A percentile compares a stretch with the other conserved stretches of the same genome.
These are phyloP conservation scores for Huntiella moniliformis DNA, from an alignment of 2,329 filamentous ascomycete species.

Conservation along the genomic window DNA sequence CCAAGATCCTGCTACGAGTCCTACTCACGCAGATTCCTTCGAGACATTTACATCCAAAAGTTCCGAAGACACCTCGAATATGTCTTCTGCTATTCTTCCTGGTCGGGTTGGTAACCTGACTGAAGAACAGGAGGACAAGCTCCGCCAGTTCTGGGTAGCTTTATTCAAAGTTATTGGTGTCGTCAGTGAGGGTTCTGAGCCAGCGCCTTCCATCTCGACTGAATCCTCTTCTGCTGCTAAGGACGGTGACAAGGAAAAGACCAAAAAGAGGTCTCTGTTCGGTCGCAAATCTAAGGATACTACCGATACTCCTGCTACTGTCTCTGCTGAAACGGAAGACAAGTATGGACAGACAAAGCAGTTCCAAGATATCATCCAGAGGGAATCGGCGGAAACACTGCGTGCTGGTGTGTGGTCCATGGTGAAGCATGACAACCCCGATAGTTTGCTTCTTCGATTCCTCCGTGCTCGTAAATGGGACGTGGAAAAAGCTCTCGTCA, in stretches of 20 bases:
- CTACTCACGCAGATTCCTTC: not conserved
- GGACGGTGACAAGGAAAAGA: conserved; percentile 45
- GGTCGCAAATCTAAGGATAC: conserved; percentile 40
- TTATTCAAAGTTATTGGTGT: conserved; percentile 62
- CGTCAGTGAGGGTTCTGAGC: conserved; percentile 3
- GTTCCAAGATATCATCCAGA: conserved; percentile 65
- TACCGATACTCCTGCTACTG: conserved; percentile 22
- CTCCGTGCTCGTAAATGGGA: conserved; percentile 90
- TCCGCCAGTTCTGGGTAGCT: conserved; percentile 69
- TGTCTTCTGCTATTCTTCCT: conserved; percentile 21
- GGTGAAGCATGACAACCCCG: conserved; percentile 89
- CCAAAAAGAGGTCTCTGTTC: conserved; percentile 55
- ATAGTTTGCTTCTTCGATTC: conserved; percentile 66
- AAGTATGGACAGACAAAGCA: conserved; percentile 85
- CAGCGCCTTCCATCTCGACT: conserved; percentile 14
- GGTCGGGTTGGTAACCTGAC: conserved; percentile 78
- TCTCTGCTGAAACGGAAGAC: conserved; percentile 46
- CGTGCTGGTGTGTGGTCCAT: conserved; percentile 75
- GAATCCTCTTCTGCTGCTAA: conserved; percentile 17
- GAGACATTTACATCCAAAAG: not conserved
- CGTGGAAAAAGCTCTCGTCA: conserved; percentile 75
- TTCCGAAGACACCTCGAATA: not conserved
- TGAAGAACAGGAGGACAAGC: conserved; percentile 70
- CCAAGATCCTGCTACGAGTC: not conserved
- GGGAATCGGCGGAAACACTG: conserved; percentile 58